A percentile compares a stretch with the other conserved stretches of the same genome.
Conservation (phyloP, 805 yeast species). For the Isabelozyma rhagii region DNA sequence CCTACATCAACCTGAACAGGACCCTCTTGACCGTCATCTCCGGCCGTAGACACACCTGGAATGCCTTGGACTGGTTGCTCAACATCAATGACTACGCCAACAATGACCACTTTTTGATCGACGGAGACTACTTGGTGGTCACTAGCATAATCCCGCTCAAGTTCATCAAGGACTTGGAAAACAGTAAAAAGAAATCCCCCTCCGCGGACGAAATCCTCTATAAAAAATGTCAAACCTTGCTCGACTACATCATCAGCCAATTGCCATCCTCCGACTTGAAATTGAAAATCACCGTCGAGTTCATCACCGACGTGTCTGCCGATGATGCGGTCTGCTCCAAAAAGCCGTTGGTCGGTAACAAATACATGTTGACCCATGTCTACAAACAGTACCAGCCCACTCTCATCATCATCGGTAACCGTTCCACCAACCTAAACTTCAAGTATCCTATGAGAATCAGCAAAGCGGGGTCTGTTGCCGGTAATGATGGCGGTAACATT, state of each 20-base stretch:
- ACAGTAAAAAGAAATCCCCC: conserved; percentile 3
- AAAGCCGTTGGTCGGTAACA: conserved; percentile 20
- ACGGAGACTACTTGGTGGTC: conserved; percentile 39
- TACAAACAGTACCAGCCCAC: conserved; percentile 41
- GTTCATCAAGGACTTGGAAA: conserved; percentile 7
- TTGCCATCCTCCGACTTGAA: conserved; percentile 14
- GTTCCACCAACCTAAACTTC: conserved; percentile 39
- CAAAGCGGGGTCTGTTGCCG: conserved; percentile 2
- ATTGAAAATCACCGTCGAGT: conserved; percentile 39
- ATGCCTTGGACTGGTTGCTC: conserved; percentile 37
- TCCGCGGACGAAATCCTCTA: conserved; percentile 16
- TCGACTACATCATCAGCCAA: conserved; percentile 17
- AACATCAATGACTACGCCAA: conserved; percentile 1
- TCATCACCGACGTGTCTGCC: conserved; percentile 17
- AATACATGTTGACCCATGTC: conserved; percentile 33
- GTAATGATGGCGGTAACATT: background rate
- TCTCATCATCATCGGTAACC: conserved; percentile 34
- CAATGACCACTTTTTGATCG: conserved; percentile 19
- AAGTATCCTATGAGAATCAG: conserved; percentile 35
- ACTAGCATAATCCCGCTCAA: conserved; percentile 29
- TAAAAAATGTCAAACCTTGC: conserved; percentile 22
- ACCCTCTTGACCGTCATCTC: conserved; percentile 36
- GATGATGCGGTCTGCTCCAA: conserved; percentile 2
- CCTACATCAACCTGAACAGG: conserved; percentile 13
- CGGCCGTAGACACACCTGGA: conserved; percentile 46